Conservation (phyloP, 768 basidiomycete genomes). For the Pleurotus cornucopiae region DNA sequence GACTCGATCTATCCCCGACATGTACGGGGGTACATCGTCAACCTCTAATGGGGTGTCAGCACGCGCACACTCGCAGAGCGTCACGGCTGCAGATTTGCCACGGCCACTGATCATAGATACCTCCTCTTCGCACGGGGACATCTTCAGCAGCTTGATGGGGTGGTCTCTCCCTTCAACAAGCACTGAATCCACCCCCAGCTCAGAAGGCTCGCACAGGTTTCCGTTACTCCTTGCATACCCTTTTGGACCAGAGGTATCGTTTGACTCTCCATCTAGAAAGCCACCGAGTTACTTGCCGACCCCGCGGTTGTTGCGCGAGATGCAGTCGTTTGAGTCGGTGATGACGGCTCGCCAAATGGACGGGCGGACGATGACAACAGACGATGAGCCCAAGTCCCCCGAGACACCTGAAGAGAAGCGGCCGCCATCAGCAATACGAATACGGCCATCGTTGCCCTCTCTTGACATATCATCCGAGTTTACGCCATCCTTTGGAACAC, state of each 20-base stretch:
- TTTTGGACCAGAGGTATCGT: constrained; percentile 60
- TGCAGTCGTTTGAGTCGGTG: constrained; percentile 86
- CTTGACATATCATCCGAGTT: constrained; percentile 10
- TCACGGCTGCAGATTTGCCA: constrained; percentile 65
- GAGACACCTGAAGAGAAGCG: constrained; percentile 13
- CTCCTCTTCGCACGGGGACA: constrained; percentile 35
- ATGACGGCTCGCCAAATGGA: constrained; percentile 65
- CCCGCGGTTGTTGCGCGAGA: constrained; percentile 65
- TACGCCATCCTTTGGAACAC: constrained; percentile 43
- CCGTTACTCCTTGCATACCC: constrained; percentile 43
- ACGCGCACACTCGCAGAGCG: constrained; percentile 74
- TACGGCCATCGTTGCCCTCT: constrained; percentile 10
- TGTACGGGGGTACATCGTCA: constrained; percentile 26
- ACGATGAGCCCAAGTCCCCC: not conserved
- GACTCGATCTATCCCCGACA: constrained; percentile 72
- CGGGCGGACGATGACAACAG: constrained; percentile 4
- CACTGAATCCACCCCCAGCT: constrained; percentile 15
- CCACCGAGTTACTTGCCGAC: constrained; percentile 37
- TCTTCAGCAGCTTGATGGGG: constrained; percentile 64
- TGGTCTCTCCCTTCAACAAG: constrained; percentile 38
- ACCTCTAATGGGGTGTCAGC: constrained; percentile 32
- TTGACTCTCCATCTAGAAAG: constrained; percentile 53
- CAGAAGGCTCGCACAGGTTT: constrained; percentile 13
- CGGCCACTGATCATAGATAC: constrained; percentile 28
- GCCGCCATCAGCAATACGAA: constrained; percentile 23